Conservation (phyloP, 805 yeast genomes). For the Myxozyma nipponensis region DNA sequence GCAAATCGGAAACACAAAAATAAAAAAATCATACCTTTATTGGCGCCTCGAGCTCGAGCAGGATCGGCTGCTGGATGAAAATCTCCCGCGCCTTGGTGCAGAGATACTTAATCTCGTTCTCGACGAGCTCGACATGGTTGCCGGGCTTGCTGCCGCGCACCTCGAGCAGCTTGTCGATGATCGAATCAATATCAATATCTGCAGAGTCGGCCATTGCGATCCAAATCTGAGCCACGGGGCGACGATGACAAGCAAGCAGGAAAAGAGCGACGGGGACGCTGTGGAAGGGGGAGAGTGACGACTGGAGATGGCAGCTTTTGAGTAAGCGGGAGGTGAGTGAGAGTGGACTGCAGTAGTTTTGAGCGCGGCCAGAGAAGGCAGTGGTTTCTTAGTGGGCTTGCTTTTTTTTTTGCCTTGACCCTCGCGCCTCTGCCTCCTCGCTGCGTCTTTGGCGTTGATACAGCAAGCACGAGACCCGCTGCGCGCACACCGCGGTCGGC, state of each 20-base stretch:
- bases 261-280: no score
- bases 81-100: slow-evolving; percentile 98
- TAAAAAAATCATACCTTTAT: slow-evolving; percentile 58
- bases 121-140: slow-evolving; percentile 88
- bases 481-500: no score
- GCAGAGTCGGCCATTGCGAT: background rate
- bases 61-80: slow-evolving; percentile 93
- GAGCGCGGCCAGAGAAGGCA: no score
- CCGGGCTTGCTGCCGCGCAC: slow-evolving; percentile 99
- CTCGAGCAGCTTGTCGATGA: slow-evolving; percentile 91
- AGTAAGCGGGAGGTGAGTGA: no score
- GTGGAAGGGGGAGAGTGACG: no score
- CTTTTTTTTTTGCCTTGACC: background rate
- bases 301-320: no score
- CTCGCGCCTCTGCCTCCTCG: background rate
- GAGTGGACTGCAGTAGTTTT: no score
- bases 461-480: no score
- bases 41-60: slow-evolving; percentile 94
- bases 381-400: background rate
- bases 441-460: background rate
- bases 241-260: background rate
- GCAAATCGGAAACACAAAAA: background rate
- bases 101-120: slow-evolving; percentile 87
- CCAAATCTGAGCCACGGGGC: background rate
- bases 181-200: slow-evolving; percentile 75